A percentile compares a stretch with the other conserved stretches of the same genome.
Conservation (phyloP, 768 basidiomycete species). For the Termitomyces sp. region DNA sequence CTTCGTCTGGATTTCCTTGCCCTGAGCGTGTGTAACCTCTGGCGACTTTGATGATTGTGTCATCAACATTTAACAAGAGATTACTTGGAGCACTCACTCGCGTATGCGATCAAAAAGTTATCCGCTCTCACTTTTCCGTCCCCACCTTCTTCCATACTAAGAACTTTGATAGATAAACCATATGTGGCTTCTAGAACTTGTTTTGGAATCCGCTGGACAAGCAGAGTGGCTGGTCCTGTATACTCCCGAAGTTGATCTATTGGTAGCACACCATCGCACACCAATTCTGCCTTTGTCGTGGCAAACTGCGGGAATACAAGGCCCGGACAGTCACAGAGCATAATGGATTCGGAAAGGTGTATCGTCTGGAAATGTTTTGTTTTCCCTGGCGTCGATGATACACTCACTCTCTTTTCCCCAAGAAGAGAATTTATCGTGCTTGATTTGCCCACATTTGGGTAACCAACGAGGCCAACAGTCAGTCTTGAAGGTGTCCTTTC, state of each 20-base stretch:
- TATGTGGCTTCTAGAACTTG: conserved; percentile 87
- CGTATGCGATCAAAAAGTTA: conserved; percentile 82
- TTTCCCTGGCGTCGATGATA: conserved; percentile 96
- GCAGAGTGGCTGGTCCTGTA: conserved; percentile 75
- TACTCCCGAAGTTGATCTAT: conserved; percentile 97
- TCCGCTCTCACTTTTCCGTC: conserved; percentile 69
- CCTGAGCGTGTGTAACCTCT: conserved; percentile 90
- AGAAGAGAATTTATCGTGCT: conserved; percentile 96
- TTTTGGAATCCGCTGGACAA: conserved; percentile 74
- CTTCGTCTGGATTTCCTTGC: conserved; percentile 96
- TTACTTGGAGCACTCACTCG: conserved; percentile 56
- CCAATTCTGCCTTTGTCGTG: conserved; percentile 90
- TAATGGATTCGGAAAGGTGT: conserved; percentile 79
- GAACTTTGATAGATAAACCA: conserved; percentile 69
- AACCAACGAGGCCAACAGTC: conserved; percentile 89
- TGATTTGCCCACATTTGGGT: conserved; percentile 98
- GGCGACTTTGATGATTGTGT: conserved; percentile 56
- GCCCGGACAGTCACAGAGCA: conserved; percentile 96
- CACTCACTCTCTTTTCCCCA: conserved; percentile 96
- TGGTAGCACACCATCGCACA: conserved; percentile 94
- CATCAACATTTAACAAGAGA: conserved; percentile 1
- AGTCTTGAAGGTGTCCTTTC: conserved; percentile 60
- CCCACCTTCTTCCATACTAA: conserved; percentile 75
- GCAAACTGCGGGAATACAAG: conserved; percentile 98
- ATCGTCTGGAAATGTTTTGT: conserved; percentile 99